Conservation (phyloP, 1,284 basidiomycete species). For the Austropuccinia psidii region DNA sequence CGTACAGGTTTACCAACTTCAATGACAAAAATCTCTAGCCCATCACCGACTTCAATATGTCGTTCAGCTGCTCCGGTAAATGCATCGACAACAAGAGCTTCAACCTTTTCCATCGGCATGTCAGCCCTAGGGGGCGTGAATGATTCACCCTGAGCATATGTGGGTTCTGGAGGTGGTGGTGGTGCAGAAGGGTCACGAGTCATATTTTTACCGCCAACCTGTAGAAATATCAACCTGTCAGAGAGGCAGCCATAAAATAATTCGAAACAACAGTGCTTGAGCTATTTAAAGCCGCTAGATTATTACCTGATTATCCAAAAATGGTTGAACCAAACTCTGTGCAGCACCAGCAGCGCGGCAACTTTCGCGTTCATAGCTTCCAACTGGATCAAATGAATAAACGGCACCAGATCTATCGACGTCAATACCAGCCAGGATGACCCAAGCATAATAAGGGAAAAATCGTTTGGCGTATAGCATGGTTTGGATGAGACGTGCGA, state of each 20-base stretch:
- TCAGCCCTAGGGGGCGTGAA: slow-evolving; percentile 49
- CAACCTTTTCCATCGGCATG: slow-evolving; percentile 68
- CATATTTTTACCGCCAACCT: slow-evolving; percentile 92
- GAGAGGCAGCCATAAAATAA: slow-evolving; percentile 31
- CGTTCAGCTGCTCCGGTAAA: slow-evolving; percentile 89
- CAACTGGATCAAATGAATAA: slow-evolving; percentile 93
- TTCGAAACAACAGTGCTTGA: slow-evolving; percentile 43
- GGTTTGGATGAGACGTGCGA: slow-evolving; percentile 87
- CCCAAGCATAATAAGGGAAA: slow-evolving; percentile 94
- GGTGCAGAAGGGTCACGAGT: slow-evolving; percentile 56
- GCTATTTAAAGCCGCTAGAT: not conserved
- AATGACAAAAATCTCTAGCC: slow-evolving; percentile 79
- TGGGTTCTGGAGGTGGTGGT: slow-evolving; percentile 57
- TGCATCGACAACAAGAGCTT: slow-evolving; percentile 80
- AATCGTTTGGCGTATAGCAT: slow-evolving; percentile 90
- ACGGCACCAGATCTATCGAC: slow-evolving; percentile 88
- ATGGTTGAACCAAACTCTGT: slow-evolving; percentile 80
- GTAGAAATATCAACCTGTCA: slow-evolving; percentile 4
- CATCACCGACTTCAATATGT: slow-evolving; percentile 95
- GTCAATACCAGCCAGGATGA: slow-evolving; percentile 86
- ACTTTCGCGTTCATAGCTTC: slow-evolving; percentile 86
- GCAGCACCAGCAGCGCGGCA: slow-evolving; percentile 90
- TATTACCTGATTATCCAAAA: slow-evolving; percentile 84
- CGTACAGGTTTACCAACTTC: slow-evolving; percentile 38
- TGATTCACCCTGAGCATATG: slow-evolving; percentile 36